Conservation (phyloP, 352 stramenopile species). For the Lagenidium sp. region DNA sequence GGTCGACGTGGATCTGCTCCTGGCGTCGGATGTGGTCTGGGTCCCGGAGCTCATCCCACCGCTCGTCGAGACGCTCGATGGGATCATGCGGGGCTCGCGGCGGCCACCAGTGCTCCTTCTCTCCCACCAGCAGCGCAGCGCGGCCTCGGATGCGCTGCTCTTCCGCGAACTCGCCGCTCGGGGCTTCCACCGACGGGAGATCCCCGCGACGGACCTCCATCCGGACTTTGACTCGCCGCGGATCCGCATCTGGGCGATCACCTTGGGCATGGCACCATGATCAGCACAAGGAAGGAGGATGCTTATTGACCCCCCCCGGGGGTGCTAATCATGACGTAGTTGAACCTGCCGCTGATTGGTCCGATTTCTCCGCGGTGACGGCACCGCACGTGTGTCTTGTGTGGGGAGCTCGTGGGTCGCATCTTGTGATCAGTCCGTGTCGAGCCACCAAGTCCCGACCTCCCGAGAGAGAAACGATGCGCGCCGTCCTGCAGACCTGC, state of each 20-base stretch:
- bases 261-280: too few species aligned
- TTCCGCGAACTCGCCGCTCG: slow-evolving; percentile 36
- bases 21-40: slow-evolving; percentile 90
- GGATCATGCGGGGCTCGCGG: slow-evolving; percentile 27
- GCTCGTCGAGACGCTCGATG: slow-evolving; percentile 68
- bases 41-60: slow-evolving; percentile 79
- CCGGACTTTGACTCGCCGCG: slow-evolving; percentile 28
- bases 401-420: not conserved
- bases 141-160: slow-evolving; percentile 44
- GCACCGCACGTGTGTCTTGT: too few species aligned
- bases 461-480: slow-evolving; percentile 10
- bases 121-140: slow-evolving; percentile 63
- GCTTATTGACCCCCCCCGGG: too few species aligned
- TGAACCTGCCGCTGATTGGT: too few species aligned
- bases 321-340: too few species aligned
- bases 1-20: slow-evolving; percentile 62
- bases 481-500: slow-evolving; percentile 9
- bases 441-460: too few species aligned
- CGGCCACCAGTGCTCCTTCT: slow-evolving; percentile 39
- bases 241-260: slow-evolving; percentile 41
- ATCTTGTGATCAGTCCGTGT: too few species aligned
- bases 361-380: too few species aligned
- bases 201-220: slow-evolving; percentile 22
- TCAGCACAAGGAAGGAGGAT: too few species aligned
- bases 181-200: slow-evolving; percentile 15